These are phyloP conservation scores for Xylaria sp. DNA, from an alignment of 2,329 filamentous ascomycete genomes.

Conservation along the genomic window DNA sequence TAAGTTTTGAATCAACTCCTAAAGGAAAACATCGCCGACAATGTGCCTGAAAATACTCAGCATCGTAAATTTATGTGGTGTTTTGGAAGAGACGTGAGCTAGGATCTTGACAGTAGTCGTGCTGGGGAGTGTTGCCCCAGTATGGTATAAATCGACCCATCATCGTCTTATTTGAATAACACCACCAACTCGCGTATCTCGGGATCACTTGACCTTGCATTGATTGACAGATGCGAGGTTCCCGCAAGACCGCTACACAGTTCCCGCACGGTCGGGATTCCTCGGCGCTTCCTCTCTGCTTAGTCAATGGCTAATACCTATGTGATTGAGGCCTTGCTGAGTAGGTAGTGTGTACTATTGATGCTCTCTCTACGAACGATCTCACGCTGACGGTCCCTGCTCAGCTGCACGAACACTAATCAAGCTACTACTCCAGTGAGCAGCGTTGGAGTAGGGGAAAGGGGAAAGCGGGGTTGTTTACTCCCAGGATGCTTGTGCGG, in stretches of 20 bases:
- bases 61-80: not conserved
- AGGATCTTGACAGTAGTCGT: not conserved
- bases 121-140: not conserved
- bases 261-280: not conserved
- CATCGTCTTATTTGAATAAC: slow-evolving; percentile 14
- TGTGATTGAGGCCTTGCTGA: not conserved
- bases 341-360: not conserved
- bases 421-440: not conserved
- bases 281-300: not conserved
- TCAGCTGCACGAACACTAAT: not conserved
- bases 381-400: not conserved
- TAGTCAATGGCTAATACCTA: too few species aligned
- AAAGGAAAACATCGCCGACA: too few species aligned
- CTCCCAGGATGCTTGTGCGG: not conserved
- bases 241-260: not conserved
- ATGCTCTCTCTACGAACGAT: not conserved
- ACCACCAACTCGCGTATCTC: slow-evolving; percentile 20
- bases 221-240: not conserved
- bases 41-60: too few species aligned
- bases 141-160: slow-evolving; percentile 18
- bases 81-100: not conserved
- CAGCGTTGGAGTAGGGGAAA: not conserved
- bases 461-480: not conserved
- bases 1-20: too few species aligned
- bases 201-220: slow-evolving; percentile 1